phyloP scores from a whole-genome alignment of 1,139 yeast genomes.

The Geotrichum europaeum region DNA sequence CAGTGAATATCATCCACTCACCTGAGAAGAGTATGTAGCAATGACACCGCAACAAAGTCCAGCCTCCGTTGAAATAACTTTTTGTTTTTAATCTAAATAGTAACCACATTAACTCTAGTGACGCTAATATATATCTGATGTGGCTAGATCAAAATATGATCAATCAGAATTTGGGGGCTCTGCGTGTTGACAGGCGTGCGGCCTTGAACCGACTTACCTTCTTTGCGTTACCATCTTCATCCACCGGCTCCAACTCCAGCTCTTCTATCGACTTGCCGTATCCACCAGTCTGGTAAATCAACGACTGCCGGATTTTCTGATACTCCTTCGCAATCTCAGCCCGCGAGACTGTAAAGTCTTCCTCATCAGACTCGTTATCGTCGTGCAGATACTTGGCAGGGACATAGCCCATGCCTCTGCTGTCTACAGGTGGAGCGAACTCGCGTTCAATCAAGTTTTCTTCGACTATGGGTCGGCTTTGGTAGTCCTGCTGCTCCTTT shows the following conservation, averaged over 20 bases:
- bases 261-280: constrained; percentile 45
- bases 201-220: constrained; percentile 65
- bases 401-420: constrained; percentile 13
- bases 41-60: not conserved
- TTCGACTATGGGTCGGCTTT: constrained; percentile 20
- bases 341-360: constrained; percentile 14
- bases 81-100: not conserved
- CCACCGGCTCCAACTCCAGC: constrained; percentile 63
- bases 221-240: constrained; percentile 54
- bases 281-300: constrained; percentile 47
- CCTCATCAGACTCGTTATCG: constrained; percentile 21
- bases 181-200: constrained; percentile 34
- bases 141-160: not conserved
- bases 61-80: not conserved
- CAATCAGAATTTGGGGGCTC: not conserved
- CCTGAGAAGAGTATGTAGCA: too few relatives aligned
- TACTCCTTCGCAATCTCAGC: constrained; percentile 48
- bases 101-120: not conserved
- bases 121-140: not conserved
- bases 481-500: constrained; percentile 6
- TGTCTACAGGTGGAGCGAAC: constrained; percentile 13
- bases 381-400: constrained; percentile 16
- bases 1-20: too few relatives aligned
- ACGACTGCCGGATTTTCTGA: constrained; percentile 49
- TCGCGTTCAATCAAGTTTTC: constrained; percentile 23